These are phyloP conservation scores for Hondaea fermentalgiana DNA, from an alignment of 108 stramenopile genomes.

Conservation along the genomic window DNA sequence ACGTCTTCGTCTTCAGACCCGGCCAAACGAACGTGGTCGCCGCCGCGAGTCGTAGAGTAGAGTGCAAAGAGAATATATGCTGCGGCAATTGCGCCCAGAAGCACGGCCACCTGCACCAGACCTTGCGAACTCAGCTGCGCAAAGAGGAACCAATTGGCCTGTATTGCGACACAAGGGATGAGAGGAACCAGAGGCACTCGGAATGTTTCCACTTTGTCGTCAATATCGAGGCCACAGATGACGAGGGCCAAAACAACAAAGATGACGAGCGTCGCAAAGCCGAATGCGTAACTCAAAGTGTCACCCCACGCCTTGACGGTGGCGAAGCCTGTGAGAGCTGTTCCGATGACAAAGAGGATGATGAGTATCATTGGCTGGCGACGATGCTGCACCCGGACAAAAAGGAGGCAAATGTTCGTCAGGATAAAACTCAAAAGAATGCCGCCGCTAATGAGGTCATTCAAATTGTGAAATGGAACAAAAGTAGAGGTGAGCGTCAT, in stretches of 20 bases:
- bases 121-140: background rate
- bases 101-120: background rate
- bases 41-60: background rate
- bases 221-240: background rate
- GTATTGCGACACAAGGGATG: background rate
- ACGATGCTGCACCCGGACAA: background rate
- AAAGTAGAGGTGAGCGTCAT: background rate
- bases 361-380: background rate
- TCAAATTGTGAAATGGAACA: background rate
- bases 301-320: background rate
- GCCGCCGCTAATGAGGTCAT: conserved; percentile 9
- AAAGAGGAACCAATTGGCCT: background rate
- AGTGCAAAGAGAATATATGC: background rate
- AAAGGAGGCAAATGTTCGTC: background rate
- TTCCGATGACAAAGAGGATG: background rate
- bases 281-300: background rate
- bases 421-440: background rate
- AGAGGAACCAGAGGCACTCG: background rate
- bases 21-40: background rate
- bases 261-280: background rate
- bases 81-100: background rate
- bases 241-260: background rate
- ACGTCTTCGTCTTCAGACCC: background rate
- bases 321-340: background rate
- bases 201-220: background rate